Percentiles rank a stretch among this genome's conserved stretches.
These are phyloP conservation scores for Cucumis sativus DNA, from an alignment of 306 rosid species.

Conservation along the genomic window Cucumber_9930_V3 NC_026659.2:31643001-31643500, in stretches of 20 bases:
- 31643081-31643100: neutral
- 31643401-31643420: constrained; percentile 64
- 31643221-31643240: neutral
- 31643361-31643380: constrained; percentile 21
- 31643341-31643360: neutral
- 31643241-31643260: neutral
- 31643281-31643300: neutral
- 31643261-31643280: neutral
- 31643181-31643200: neutral
- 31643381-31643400: constrained; percentile 53
- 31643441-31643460: constrained; percentile 40
- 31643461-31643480: constrained; percentile 68
- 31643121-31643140: neutral
- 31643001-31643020: constrained; percentile 8
- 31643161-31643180: constrained; percentile 13
- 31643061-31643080: constrained; percentile 16
- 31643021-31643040: neutral
- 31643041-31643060: neutral
- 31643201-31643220: constrained; percentile 2
- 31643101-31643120: constrained; percentile 4
- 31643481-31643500: constrained; percentile 78
- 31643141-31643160: constrained; percentile 1
- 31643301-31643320: neutral
- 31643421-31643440: constrained; percentile 54
- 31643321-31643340: neutral